Evolutionary conservation across 371 early-diverging fungal species (phyloP).

Genomic region (Massospora cicadina): DNA sequence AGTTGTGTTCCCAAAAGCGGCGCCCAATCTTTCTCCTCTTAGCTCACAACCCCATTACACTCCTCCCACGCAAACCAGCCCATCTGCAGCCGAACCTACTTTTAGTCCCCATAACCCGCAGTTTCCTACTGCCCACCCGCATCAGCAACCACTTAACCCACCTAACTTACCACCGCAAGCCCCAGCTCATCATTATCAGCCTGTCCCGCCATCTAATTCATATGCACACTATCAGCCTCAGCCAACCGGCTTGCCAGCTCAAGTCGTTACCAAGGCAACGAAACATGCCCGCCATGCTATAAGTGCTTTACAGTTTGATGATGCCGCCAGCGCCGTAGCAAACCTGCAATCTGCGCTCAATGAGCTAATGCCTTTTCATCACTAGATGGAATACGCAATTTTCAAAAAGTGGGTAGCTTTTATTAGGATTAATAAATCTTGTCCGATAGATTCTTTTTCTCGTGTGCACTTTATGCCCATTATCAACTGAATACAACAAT

Average conservation of each 20-base stretch:
- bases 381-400: too few species aligned
- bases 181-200: neutral
- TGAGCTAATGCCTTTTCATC: constrained; percentile 14
- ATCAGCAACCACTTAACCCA: neutral
- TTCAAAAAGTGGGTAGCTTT: too few species aligned
- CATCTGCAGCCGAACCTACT: too few species aligned
- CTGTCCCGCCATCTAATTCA: neutral
- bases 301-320: constrained; percentile 88
- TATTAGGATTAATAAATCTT: too few species aligned
- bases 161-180: neutral
- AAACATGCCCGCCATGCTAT: constrained; percentile 84
- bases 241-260: constrained; percentile 20
- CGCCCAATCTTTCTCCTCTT: neutral
- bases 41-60: neutral
- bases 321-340: constrained; percentile 62
- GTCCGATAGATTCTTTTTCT: too few species aligned
- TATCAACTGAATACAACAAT: too few species aligned
- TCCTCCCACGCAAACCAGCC: neutral
- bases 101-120: neutral
- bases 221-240: neutral
- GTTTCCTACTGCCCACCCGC: neutral
- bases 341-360: constrained; percentile 61
- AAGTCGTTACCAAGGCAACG: constrained; percentile 46
- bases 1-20: neutral
- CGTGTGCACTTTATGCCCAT: too few species aligned